Evolutionary conservation across 139 green algal genomes (phyloP).

Genomic region (Micractinium conductrix): DNA sequence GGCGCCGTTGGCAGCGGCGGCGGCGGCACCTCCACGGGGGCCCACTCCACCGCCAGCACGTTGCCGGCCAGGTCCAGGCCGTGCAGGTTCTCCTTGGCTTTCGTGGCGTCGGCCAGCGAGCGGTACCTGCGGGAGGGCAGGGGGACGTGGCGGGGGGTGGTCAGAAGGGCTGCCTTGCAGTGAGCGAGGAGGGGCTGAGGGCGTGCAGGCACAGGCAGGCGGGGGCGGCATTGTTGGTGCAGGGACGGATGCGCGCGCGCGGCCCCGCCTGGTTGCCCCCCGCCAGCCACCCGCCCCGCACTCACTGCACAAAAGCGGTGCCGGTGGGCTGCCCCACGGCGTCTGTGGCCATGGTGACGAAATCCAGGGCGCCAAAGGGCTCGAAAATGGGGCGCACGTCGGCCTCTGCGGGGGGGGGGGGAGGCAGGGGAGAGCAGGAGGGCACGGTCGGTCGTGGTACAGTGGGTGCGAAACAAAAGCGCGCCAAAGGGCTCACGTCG

Average conservation of each 20-base stretch:
- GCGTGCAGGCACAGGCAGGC: not conserved
- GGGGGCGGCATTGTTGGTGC: too few relatives aligned
- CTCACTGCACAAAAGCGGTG: constrained; percentile 47
- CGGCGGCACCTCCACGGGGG: constrained; percentile 31
- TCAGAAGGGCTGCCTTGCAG: not conserved
- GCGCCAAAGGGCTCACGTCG: too few relatives aligned
- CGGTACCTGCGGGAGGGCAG: constrained; percentile 21
- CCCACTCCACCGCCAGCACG: constrained; percentile 56
- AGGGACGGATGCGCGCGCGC: too few relatives aligned
- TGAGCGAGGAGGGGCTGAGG: not conserved
- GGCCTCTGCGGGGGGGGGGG: constrained; percentile 44
- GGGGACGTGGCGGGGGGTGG: not conserved
- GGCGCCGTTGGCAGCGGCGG: not conserved
- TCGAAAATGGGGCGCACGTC: constrained; percentile 86
- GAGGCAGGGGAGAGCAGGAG: not conserved
- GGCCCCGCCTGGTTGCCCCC: too few relatives aligned
- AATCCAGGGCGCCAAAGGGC: constrained; percentile 86
- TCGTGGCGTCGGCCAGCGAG: constrained; percentile 59
- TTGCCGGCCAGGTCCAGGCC: constrained; percentile 67
- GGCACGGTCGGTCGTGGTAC: not conserved
- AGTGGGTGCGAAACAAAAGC: not conserved
- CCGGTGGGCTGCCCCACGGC: constrained; percentile 58
- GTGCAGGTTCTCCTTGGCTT: constrained; percentile 76
- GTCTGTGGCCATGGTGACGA: constrained; percentile 72
- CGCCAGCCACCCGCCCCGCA: too few relatives aligned